phyloP scores from a whole-genome alignment of 345 rosid genomes.

The Citropsis articulata region DNA sequence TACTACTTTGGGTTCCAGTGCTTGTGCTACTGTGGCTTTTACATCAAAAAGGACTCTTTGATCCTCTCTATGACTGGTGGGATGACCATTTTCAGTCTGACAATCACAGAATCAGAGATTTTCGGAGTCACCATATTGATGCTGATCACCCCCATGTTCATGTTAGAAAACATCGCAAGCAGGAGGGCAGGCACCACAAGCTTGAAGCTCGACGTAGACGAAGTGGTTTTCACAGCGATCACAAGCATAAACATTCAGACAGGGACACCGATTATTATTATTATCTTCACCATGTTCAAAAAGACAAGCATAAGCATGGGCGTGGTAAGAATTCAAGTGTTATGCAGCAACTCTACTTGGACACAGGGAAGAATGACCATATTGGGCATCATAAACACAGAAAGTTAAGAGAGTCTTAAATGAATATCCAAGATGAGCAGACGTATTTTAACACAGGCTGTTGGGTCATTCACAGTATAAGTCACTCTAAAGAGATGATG shows the following conservation, averaged over 20 bases:
- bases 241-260: slow-evolving; percentile 39
- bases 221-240: slow-evolving; percentile 33
- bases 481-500: slow-evolving; percentile 6
- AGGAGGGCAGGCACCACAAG: slow-evolving; percentile 37
- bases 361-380: slow-evolving; percentile 28
- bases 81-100: slow-evolving; percentile 51
- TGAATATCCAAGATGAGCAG: slow-evolving; percentile 16
- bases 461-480: slow-evolving; percentile 15
- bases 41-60: slow-evolving; percentile 85
- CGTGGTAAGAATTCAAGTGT: slow-evolving; percentile 36
- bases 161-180: slow-evolving; percentile 25
- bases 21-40: slow-evolving; percentile 77
- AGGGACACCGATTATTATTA: slow-evolving; percentile 42
- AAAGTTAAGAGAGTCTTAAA: slow-evolving; percentile 21
- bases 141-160: slow-evolving; percentile 29
- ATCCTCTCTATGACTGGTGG: slow-evolving; percentile 83
- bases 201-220: slow-evolving; percentile 35
- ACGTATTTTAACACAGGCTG: slow-evolving; percentile 4
- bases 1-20: slow-evolving; percentile 40
- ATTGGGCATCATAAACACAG: slow-evolving; percentile 27
- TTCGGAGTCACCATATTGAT: slow-evolving; percentile 20
- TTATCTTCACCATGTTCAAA: slow-evolving; percentile 51
- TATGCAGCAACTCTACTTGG: slow-evolving; percentile 28
- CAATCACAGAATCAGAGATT: slow-evolving; percentile 19
- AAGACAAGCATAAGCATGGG: slow-evolving; percentile 45